Conservation (phyloP, 1,139 yeast genomes). For the Magnusiomyces fungicola region DNA sequence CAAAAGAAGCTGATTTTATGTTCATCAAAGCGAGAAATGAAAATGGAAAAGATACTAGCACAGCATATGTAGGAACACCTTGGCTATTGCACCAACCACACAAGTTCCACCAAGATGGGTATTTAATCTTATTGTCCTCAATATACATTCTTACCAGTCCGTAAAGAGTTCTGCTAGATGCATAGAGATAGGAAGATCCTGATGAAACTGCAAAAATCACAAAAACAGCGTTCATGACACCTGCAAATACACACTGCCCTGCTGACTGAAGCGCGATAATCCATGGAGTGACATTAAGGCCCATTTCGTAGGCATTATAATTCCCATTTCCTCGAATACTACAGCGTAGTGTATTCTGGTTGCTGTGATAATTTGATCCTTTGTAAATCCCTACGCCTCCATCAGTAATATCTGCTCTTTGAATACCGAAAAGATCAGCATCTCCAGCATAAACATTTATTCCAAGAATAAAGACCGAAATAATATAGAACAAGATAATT, state of each 20-base stretch:
- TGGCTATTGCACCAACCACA: conserved; percentile 52
- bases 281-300: conserved; percentile 43
- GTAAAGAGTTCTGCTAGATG: conserved; percentile 70
- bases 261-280: conserved; percentile 68
- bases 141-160: conserved; percentile 46
- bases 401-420: too few species aligned
- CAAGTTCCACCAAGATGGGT: conserved; percentile 55
- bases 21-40: conserved; percentile 56
- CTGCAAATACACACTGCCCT: conserved; percentile 54
- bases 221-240: conserved; percentile 58
- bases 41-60: conserved; percentile 52
- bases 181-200: conserved; percentile 70
- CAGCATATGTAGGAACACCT: conserved; percentile 72
- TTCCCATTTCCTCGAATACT: conserved; percentile 44
- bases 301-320: conserved; percentile 25
- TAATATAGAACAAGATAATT: conserved; percentile 56
- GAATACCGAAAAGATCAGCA: conserved; percentile 38
- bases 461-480: conserved; percentile 66
- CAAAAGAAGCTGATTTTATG: conserved; percentile 50
- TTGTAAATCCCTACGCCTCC: too few species aligned
- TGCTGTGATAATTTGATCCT: neutral
- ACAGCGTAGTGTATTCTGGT: conserved; percentile 2
- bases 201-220: conserved; percentile 71
- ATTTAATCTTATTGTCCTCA: conserved; percentile 23
- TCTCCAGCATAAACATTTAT: conserved; percentile 70